Evolutionary conservation across 352 stramenopile species (phyloP), one percentile per base, ranked within the genome.

Genomic region (Hyaloperonospora brassicae): DNA sequence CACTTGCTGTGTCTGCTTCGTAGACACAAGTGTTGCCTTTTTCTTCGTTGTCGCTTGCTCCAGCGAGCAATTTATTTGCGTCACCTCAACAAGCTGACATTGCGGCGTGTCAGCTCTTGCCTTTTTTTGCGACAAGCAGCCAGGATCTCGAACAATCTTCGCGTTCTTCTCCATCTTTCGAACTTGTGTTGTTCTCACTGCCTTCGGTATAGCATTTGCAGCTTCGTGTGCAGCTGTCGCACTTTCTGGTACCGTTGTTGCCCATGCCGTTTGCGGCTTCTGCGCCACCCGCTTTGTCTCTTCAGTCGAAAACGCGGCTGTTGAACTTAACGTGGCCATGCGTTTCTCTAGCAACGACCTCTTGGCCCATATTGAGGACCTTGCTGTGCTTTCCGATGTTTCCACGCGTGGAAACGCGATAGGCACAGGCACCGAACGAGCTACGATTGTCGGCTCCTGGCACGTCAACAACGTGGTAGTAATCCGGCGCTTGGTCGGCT

Each of bases 331-430:
- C 40, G 7, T 62, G 3, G 25, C 58, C 65, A 83, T 76, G 13
- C 75, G 61, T 38, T 63, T 62, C 59, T 86, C 75, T 4, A 86
- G 36, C 13, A 82, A 57, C n/a, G 66, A 70, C 1, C 51, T 61
- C 35, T 78, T 84, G 25, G 61, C 41, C 71, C 70, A 86, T 10
- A 50, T 57, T 6, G 65, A 59, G 5, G 51, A 48, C 9, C 27
- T 31, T n/a, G 42, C 22, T 22, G 23, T 55, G 21, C 36, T 61
- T 23, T 64, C 50, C 0, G 53, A 49, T 2, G 45, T 27, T 24
- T 55, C 31, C 8, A 73, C 52, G 8, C 59, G 42, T n/a, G 64
- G 67, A 38, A 76, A 80, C 1, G 61, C 47, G 8, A 71, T 66
- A 7, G 55, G 22, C n/a, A 39, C 39, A n/a, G 57, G 60, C 30